Evolutionary conservation across 164 flowering plant genomes (phyloP), one percentile per base, ranked within the genome.

Genomic region (Aristolochia californica): DNA sequence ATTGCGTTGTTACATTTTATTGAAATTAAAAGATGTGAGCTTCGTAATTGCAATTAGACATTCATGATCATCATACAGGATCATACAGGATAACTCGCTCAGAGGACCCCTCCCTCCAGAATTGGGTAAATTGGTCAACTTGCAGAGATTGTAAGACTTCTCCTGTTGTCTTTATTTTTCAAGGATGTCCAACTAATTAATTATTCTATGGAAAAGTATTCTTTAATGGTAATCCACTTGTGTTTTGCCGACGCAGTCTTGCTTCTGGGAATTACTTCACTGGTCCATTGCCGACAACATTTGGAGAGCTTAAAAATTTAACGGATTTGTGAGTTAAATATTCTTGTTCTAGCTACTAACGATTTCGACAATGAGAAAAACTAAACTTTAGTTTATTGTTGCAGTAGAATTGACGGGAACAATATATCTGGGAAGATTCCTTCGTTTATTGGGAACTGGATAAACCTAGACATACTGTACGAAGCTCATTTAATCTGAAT

Each of bases 381-480:
- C 45, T 30, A 28, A 49, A 60, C 17, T 2, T 34, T 14, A 14
- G 12, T 55, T 70, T 20, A 56, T 64, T 17, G 58, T 53, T 78
- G 75, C 85, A 89, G 97, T 70, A 48, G 85, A 71, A 70, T 89
- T 61, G 87, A 78, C 72, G 90, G 93, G 58, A 89, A 43, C 59
- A 17, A n/a, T 21, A 50, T 86, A 20, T 70, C 88, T 21, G 95
- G 97, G 50, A 76, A 52, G 63, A 78, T 89, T 66, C 97, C 97
- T 24, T 77, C 74, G 52, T 74, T 84, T 48, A 82, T 89, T 30
- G 91, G 91, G 38, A 87, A 84, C 62, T 83, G 84, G 95, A 74
- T 75, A 25, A 62, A 61, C 16, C 58, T 88, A 30, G 21, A 5
- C 0, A 69, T 76, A 70, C 56, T 85, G 93, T 85, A 67, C 75